Conservation (phyloP, 805 yeast species). For the Wickerhamomyces chaumierensis region DNA sequence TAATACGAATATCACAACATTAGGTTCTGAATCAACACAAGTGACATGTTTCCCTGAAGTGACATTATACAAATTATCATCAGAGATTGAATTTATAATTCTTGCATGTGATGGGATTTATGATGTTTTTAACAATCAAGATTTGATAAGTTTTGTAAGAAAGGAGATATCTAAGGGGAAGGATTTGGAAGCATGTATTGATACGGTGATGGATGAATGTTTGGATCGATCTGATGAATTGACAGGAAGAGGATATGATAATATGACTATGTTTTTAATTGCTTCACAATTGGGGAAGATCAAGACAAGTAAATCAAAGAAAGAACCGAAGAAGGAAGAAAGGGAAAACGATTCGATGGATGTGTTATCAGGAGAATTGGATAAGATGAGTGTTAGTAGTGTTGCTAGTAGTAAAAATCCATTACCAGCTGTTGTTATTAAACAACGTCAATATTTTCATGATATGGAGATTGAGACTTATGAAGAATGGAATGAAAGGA, state of each 20-base stretch:
- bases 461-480: slow-evolving; percentile 22
- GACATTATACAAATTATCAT: slow-evolving; percentile 37
- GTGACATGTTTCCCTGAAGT: slow-evolving; percentile 77
- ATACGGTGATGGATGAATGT: slow-evolving; percentile 51
- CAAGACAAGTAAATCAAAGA: too few relatives aligned
- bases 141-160: slow-evolving; percentile 42
- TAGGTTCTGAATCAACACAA: slow-evolving; percentile 38
- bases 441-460: too few relatives aligned
- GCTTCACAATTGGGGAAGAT: slow-evolving; percentile 39
- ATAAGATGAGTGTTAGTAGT: neutral
- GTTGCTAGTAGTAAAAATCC: too few relatives aligned
- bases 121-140: slow-evolving; percentile 56
- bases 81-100: slow-evolving; percentile 53
- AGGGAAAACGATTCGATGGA: too few relatives aligned
- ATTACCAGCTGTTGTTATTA: too few relatives aligned
- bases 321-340: too few relatives aligned
- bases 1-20: neutral
- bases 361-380: neutral
- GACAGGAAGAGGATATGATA: slow-evolving; percentile 76
- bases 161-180: slow-evolving; percentile 47
- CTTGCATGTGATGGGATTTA: slow-evolving; percentile 80
- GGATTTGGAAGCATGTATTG: slow-evolving; percentile 46
- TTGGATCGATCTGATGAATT: slow-evolving; percentile 59
- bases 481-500: slow-evolving; percentile 46
- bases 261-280: slow-evolving; percentile 66